Base-by-base conservation (phyloP, 2,329 filamentous ascomycete genomes). In the Emmonsia crescens region DNA sequence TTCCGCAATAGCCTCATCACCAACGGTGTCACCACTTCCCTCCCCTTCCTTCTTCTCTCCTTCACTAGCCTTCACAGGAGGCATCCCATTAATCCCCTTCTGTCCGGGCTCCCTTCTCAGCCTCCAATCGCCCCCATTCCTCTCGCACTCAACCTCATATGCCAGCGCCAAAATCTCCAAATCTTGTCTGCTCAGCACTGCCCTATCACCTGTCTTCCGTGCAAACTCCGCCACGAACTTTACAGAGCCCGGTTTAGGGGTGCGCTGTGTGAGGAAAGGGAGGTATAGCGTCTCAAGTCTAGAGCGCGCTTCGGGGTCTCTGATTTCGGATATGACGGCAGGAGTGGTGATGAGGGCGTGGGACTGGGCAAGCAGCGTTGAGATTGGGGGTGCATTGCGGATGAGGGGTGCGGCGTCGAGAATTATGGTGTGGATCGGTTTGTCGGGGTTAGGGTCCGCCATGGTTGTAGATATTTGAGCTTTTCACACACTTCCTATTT, bases 321-420 rank as follows among this genome's bases (percentile, higher is more conserved):
- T 79, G 66, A 96, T 96, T 78, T 99, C 94, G 59, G 85, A 82
- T 36, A 97, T 80, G 61, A 99, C 91, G 8, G 88, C 86, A 0
- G 92, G 91, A 0, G 93, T 89, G 0, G 91, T 96, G 70, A 91
- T 85, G 49, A 96, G 81, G 63, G 82, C 79, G 69, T 94, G 87
- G 56, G 91, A 86, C 72, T 90, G 86, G 44, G 84, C 82, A 59
- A 96, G 79, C 12, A 99, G 84, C 0, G 89, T 90, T 54, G 90
- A 95, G 29, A 94, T 84, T 12, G 89, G 80, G 14, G 93, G 91
- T 66, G 94, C 88, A 77, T 96, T 96, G 73, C 93, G 93, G 74
- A 99, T 92, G 64, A 99, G 85, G 8, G 93, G 91, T 31, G 92
- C 93, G 2, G 94, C 89, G 72, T 99, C 94, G 67, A 99, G 82